These are phyloP conservation scores for Yamadazyma oceani DNA, from an alignment of 1,139 yeast species.

Conservation along the genomic window DNA sequence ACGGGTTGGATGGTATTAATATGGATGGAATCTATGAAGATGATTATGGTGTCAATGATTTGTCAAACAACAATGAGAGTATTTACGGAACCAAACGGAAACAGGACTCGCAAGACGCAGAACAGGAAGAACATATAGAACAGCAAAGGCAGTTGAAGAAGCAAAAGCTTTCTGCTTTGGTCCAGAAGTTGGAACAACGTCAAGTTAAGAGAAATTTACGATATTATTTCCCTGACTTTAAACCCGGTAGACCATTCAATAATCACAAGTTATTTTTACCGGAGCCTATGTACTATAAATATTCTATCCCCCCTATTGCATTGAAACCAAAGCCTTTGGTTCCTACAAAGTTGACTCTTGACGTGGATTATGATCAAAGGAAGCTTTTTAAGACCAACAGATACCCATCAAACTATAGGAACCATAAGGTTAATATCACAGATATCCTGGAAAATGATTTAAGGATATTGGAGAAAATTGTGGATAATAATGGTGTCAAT, in stretches of 20 bases:
- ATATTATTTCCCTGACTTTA: slow-evolving; percentile 64
- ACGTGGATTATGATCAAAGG: slow-evolving; percentile 48
- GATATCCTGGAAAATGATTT: slow-evolving; percentile 34
- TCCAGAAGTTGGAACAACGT: slow-evolving; percentile 34
- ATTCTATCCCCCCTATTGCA: slow-evolving; percentile 52
- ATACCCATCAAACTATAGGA: slow-evolving; percentile 6
- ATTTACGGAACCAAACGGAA: slow-evolving; percentile 18
- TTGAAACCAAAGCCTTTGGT: slow-evolving; percentile 54
- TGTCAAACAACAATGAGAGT: not conserved
- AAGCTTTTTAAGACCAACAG: slow-evolving; percentile 40
- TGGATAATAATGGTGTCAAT: slow-evolving; percentile 14
- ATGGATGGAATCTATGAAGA: slow-evolving; percentile 39
- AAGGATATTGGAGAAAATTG: slow-evolving; percentile 28
- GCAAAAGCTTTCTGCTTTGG: slow-evolving; percentile 27
- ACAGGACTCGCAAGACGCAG: slow-evolving; percentile 23
- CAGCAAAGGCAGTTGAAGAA: slow-evolving; percentile 15
- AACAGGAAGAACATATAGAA: slow-evolving; percentile 18
- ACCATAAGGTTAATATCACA: slow-evolving; percentile 11
- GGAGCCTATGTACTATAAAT: slow-evolving; percentile 52
- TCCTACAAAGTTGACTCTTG: slow-evolving; percentile 55
- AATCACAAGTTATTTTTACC: slow-evolving; percentile 71
- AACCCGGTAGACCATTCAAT: slow-evolving; percentile 54
- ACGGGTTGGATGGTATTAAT: slow-evolving; percentile 43
- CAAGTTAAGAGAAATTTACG: slow-evolving; percentile 37
- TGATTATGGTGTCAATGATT: not conserved